Conservation (phyloP, 2,329 filamentous ascomycete genomes). For the Thermoascus crustaceus region DNA sequence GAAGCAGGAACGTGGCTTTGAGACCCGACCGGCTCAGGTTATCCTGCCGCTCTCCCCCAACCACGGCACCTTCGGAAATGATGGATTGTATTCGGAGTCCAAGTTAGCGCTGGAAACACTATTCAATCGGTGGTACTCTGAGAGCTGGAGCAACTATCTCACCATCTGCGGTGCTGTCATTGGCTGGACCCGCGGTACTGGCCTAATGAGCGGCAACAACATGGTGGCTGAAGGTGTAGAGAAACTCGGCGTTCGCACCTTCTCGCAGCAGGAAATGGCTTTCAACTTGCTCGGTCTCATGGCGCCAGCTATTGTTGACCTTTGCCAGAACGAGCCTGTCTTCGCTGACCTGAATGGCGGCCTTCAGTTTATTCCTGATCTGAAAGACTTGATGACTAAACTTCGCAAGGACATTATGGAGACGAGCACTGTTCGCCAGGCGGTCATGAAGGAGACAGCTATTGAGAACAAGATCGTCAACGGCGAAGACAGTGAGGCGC, state of each 20-base stretch:
- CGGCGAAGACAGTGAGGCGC: constrained; percentile 79
- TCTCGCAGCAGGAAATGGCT: constrained; percentile 99
- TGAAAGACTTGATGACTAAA: constrained; percentile 89
- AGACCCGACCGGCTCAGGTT: constrained; percentile 93
- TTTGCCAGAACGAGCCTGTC: constrained; percentile 91
- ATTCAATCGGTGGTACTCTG: constrained; percentile 97
- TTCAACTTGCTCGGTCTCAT: constrained; percentile 97
- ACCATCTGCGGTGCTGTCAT: constrained; percentile 98
- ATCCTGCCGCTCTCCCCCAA: constrained; percentile 94
- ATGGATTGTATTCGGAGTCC: constrained; percentile 96
- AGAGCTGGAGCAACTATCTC: constrained; percentile 95
- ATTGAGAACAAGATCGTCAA: constrained; percentile 98
- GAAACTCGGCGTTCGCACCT: constrained; percentile 91
- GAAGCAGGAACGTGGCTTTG: constrained; percentile 78
- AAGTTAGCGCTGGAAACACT: constrained; percentile 95
- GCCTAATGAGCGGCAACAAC: constrained; percentile 97
- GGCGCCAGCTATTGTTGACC: constrained; percentile 85
- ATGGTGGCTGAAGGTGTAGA: constrained; percentile 95
- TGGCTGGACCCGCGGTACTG: constrained; percentile 96
- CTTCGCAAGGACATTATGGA: constrained; percentile 92
- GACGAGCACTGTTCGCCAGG: constrained; percentile 84
- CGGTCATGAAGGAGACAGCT: constrained; percentile 89
- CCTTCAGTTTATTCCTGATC: constrained; percentile 90
- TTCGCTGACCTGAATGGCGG: constrained; percentile 97
- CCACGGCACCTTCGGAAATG: constrained; percentile 96